Percentiles rank a stretch among this genome's conserved stretches.
phyloP scores from a whole-genome alignment of 2,329 filamentous ascomycete genomes.

The Dryadomyces quercus-mongolicae region DNA sequence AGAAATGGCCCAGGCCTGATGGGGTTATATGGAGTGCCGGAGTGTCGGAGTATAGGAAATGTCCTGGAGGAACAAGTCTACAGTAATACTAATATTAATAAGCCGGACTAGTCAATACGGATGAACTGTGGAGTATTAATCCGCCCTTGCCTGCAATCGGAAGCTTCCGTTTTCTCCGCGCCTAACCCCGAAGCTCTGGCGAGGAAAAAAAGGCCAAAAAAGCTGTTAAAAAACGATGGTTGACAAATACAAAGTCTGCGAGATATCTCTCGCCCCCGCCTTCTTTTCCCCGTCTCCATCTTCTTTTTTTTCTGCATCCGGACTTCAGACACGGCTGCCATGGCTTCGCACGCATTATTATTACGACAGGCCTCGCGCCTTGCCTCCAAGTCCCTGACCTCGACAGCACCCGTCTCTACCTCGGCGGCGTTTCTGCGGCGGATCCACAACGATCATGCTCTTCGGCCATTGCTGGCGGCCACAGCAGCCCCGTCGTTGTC shows the following conservation, averaged over 20 bases:
- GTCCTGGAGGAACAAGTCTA: no score
- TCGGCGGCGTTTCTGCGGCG: conserved; percentile 3
- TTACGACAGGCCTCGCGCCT: conserved; percentile 58
- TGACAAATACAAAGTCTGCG: background rate
- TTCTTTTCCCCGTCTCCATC: background rate
- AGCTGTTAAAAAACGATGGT: background rate
- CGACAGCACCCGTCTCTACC: conserved; percentile 10
- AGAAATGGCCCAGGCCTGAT: no score
- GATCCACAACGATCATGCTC: background rate
- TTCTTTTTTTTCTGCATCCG: background rate
- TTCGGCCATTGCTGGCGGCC: conserved; percentile 18
- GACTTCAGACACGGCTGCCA: background rate
- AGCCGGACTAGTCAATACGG: background rate
- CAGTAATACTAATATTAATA: no score
- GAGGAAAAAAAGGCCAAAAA: background rate
- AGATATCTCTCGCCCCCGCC: no score
- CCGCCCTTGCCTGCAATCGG: background rate
- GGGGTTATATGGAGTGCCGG: no score
- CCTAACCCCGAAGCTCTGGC: background rate
- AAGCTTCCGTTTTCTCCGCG: background rate
- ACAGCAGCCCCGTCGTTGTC: conserved; percentile 12
- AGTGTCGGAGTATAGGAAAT: no score
- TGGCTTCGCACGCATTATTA: conserved; percentile 7
- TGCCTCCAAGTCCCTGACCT: conserved; percentile 24
- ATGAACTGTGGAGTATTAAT: background rate